These are phyloP conservation scores for Bremia lactucae DNA, from an alignment of 352 stramenopile species.

Conservation along the genomic window DNA sequence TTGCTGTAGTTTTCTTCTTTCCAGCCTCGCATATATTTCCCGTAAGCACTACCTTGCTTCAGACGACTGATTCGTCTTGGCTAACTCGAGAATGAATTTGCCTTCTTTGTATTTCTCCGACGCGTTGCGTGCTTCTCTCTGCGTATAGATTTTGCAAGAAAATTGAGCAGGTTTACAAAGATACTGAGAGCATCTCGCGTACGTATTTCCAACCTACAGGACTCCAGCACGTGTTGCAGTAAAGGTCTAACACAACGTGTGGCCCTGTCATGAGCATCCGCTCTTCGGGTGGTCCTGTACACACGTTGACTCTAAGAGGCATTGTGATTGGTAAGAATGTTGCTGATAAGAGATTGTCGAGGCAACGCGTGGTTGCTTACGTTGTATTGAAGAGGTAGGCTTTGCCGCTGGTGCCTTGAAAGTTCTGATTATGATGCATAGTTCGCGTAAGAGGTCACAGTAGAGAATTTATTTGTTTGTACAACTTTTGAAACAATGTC, in stretches of 20 bases:
- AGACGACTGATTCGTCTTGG: conserved; percentile 60
- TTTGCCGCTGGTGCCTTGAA: conserved; percentile 75
- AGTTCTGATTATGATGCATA: conserved; percentile 34
- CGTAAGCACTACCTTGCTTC: conserved; percentile 17
- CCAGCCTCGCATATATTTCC: conserved; percentile 1
- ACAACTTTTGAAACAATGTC: conserved; percentile 91
- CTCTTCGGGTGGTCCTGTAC: conserved; percentile 78
- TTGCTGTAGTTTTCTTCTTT: conserved; percentile 15
- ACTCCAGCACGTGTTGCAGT: conserved; percentile 87
- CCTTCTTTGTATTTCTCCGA: conserved; percentile 95
- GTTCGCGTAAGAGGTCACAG: not conserved
- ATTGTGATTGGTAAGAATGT: not conserved
- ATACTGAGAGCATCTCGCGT: conserved; percentile 1
- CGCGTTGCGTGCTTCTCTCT: conserved; percentile 87
- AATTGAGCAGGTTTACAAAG: not conserved
- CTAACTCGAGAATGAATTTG: conserved; percentile 95
- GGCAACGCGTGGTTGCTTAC: conserved; percentile 18
- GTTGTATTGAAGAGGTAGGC: conserved; percentile 89
- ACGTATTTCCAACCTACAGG: conserved; percentile 93
- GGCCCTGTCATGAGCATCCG: conserved; percentile 90
- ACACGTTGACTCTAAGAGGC: conserved; percentile 75
- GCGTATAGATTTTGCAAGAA: conserved; percentile 4
- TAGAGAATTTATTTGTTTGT: conserved; percentile 1
- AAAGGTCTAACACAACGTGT: conserved; percentile 90
- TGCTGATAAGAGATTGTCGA: not conserved